These are phyloP conservation scores for Microcyclosporella mali DNA, from an alignment of 2,329 filamentous ascomycete genomes.

Conservation along the genomic window DNA sequence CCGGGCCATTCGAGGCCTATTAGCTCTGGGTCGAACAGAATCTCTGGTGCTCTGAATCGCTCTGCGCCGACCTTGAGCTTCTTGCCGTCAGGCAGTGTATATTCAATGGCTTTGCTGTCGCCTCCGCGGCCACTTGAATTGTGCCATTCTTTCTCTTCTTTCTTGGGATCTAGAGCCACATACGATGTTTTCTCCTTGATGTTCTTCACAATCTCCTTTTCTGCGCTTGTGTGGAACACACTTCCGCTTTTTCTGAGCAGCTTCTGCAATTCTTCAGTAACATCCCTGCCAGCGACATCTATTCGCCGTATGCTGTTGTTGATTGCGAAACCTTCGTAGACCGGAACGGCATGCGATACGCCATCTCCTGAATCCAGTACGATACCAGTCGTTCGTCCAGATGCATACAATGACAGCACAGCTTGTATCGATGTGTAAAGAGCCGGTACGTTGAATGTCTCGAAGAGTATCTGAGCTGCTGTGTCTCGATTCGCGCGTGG, in stretches of 20 bases:
- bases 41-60: slow-evolving; percentile 91
- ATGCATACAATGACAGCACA: slow-evolving; percentile 90
- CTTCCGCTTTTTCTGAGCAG: slow-evolving; percentile 87
- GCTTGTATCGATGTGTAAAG: slow-evolving; percentile 96
- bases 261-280: slow-evolving; percentile 90
- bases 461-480: slow-evolving; percentile 94
- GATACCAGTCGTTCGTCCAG: slow-evolving; percentile 89
- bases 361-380: slow-evolving; percentile 94
- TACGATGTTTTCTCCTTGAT: slow-evolving; percentile 97
- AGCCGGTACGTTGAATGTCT: slow-evolving; percentile 96
- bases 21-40: slow-evolving; percentile 94
- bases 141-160: slow-evolving; percentile 95
- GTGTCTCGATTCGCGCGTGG: slow-evolving; percentile 92
- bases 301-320: slow-evolving; percentile 91
- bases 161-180: slow-evolving; percentile 80
- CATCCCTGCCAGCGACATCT: slow-evolving; percentile 90
- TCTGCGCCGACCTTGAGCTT: slow-evolving; percentile 92
- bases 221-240: slow-evolving; percentile 93
- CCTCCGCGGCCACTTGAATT: slow-evolving; percentile 56
- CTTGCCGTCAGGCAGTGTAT: slow-evolving; percentile 84
- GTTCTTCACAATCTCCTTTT: slow-evolving; percentile 96
- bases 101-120: slow-evolving; percentile 72
- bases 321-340: slow-evolving; percentile 97
- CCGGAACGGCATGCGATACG: slow-evolving; percentile 92
- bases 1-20: slow-evolving; percentile 96